A percentile compares a stretch with the other conserved stretches of the same genome.
phyloP scores from a whole-genome alignment of 495 filamentous ascomycete species.

The Cercophora newfieldiana region DNA sequence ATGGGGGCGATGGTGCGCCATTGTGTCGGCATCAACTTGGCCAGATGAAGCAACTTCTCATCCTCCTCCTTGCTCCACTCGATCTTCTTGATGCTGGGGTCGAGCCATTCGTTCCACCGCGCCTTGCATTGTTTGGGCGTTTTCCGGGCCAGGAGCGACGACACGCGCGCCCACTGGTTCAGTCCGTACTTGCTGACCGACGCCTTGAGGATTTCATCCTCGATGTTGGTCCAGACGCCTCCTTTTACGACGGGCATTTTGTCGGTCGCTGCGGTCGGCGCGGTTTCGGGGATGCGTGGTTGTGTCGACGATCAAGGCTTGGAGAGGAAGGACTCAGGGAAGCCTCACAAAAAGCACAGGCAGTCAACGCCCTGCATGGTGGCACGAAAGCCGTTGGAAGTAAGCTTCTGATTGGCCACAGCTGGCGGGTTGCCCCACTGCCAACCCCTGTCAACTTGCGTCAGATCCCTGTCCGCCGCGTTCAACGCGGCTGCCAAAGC shows the following conservation, averaged over 20 bases:
- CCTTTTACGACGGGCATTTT: conserved; percentile 97
- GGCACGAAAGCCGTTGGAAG: neutral
- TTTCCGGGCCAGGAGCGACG: conserved; percentile 93
- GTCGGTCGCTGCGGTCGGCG: conserved; percentile 19
- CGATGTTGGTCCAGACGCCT: conserved; percentile 81
- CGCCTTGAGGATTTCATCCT: conserved; percentile 96
- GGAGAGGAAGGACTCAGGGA: neutral
- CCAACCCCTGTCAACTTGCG: neutral
- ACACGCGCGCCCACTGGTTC: conserved; percentile 98
- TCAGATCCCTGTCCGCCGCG: neutral
- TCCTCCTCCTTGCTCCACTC: conserved; percentile 99
- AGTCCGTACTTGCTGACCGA: conserved; percentile 95
- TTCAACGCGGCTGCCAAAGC: conserved; percentile 2
- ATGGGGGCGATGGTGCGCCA: conserved; percentile 98
- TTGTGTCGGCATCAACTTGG: conserved; percentile 98
- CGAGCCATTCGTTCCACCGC: conserved; percentile 97
- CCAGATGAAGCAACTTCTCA: conserved; percentile 92
- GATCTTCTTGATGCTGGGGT: conserved; percentile 94
- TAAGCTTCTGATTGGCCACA: neutral
- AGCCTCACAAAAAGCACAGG: conserved; percentile 6
- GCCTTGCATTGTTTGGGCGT: conserved; percentile 99
- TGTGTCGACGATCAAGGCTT: neutral
- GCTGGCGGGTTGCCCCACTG: neutral
- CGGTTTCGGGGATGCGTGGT: neutral
- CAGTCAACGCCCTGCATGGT: neutral